These are phyloP conservation scores for Yamadazyma sp. DNA, from an alignment of 805 yeast genomes.

Conservation along the genomic window DNA sequence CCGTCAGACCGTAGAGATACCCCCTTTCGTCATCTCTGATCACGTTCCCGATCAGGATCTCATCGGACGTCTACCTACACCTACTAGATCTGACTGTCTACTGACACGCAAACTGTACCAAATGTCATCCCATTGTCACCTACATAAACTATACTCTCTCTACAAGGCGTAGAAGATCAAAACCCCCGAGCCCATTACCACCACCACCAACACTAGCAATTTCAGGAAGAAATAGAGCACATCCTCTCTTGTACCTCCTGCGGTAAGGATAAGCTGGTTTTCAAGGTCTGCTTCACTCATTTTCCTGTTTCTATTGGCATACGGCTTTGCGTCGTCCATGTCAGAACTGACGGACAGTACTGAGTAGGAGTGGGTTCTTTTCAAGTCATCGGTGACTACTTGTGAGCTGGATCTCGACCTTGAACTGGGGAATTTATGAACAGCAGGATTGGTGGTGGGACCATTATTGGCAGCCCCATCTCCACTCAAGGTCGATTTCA, in stretches of 20 bases:
- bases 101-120: too few species aligned
- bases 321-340: conserved; percentile 9
- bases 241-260: conserved; percentile 37
- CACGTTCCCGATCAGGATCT: too few species aligned
- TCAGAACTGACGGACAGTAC: conserved; percentile 16
- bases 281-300: conserved; percentile 36
- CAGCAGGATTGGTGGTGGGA: neutral
- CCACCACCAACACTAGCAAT: conserved; percentile 25
- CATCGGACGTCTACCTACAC: too few species aligned
- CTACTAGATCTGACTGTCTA: too few species aligned
- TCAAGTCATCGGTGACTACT: conserved; percentile 7
- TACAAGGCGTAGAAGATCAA: conserved; percentile 37
- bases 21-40: too few species aligned
- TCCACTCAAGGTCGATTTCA: too few species aligned
- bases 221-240: conserved; percentile 34
- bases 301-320: conserved; percentile 23
- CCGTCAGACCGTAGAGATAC: too few species aligned
- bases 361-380: conserved; percentile 16
- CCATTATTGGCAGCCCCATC: too few species aligned
- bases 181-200: conserved; percentile 35
- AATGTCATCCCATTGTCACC: too few species aligned
- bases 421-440: conserved; percentile 1
- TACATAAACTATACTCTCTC: neutral
- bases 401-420: conserved; percentile 16
- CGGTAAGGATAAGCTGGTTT: conserved; percentile 35